phyloP scores from a whole-genome alignment of 495 filamentous ascomycete species.

The Aspergillus campestris region DNA sequence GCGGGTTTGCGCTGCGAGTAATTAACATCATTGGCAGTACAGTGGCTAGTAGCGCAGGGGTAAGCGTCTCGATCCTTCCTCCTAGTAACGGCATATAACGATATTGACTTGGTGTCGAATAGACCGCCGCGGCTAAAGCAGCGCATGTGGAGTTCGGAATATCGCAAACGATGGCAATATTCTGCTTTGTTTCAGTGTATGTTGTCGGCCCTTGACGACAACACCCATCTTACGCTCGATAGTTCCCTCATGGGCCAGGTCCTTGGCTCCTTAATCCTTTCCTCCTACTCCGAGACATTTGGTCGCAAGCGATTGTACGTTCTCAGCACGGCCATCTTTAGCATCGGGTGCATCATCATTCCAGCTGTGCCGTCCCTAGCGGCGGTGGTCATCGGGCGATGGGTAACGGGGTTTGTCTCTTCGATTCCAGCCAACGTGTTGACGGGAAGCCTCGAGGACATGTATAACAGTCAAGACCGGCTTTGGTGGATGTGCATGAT shows the following conservation, averaged over 20 bases:
- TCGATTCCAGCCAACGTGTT: constrained; percentile 40
- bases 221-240: not conserved
- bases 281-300: constrained; percentile 42
- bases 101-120: not conserved
- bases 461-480: constrained; percentile 31
- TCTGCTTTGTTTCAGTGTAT: constrained; percentile 27
- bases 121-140: constrained; percentile 20
- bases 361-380: constrained; percentile 23
- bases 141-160: constrained; percentile 21
- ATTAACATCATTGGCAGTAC: constrained; percentile 15
- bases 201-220: not conserved
- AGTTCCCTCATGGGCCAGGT: constrained; percentile 41
- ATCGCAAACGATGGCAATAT: constrained; percentile 15
- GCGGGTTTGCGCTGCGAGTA: not conserved
- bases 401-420: constrained; percentile 35
- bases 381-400: constrained; percentile 28
- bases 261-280: constrained; percentile 38
- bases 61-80: constrained; percentile 5
- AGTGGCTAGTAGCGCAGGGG: constrained; percentile 28
- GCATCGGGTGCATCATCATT: constrained; percentile 32
- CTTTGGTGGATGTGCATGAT: constrained; percentile 40
- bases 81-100: not conserved
- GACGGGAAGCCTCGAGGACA: constrained; percentile 42
- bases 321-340: constrained; percentile 27
- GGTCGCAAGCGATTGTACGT: constrained; percentile 41